Evolutionary conservation across 208 protist species (phyloP), one percentile per base, ranked within the genome.

Genomic region (Naegleria gruberi): DNA sequence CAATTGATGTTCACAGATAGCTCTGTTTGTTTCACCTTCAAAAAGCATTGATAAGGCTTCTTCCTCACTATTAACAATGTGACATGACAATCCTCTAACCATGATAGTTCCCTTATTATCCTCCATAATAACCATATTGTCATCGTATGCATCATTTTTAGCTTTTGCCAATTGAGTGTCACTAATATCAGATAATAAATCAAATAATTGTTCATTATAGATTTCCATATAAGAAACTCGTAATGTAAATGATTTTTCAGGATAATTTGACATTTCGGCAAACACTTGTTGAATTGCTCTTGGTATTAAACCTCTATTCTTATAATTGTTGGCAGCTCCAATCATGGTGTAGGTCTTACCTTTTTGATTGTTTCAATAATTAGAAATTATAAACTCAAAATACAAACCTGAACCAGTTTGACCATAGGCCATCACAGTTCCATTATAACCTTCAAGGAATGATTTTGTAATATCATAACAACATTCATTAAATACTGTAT

Each of bases 21-120:
- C 89, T 46, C 94, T 89, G 85, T 94, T 94, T 3, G 90, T 90
- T 41, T 95, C 92, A 12, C 94, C 94, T 77, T 94, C 93, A 55
- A 95, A 95, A 23, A 96, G 73, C 23, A 93, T 51, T 12, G 92
- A 89, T 83, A 95, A 85, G 12, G 94, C 94, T 55, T 94, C 93
- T 90, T 95, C 92, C 91, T 94, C 93, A 45, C 37, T 92, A 0
- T 17, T 90, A 26, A 90, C 91, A 41, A 85, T 55, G 12, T 57
- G 65, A 30, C 90, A 44, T 10, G 85, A 77, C 43, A 93, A 74
- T 37, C 83, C 89, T 47, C 51, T 2, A 0, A 92, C 91, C 4
- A 90, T 41, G 8, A 82, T 82, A 45, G 26, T 46, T 6, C 42
- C 42, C 43, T 42, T 86, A 86, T 23, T 34, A 86, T 86, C 82